Evolutionary conservation across 768 basidiomycete species (phyloP).

Genomic region (Plicaturopsis crispa): DNA sequence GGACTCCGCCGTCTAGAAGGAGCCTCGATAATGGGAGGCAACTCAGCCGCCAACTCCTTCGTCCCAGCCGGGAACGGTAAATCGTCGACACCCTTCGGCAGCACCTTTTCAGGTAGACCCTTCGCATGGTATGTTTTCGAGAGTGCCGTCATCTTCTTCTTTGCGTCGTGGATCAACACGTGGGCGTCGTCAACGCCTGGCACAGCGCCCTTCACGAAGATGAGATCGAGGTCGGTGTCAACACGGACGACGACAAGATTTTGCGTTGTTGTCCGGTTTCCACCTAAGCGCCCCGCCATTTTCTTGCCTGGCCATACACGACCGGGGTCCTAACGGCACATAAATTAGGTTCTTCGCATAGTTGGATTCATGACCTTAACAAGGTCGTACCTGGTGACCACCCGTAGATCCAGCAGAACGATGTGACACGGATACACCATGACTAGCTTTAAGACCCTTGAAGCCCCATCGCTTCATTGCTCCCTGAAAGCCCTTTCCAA

Average conservation of each 20-base stretch:
- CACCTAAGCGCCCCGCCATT: slow-evolving; percentile 95
- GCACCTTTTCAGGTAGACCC: slow-evolving; percentile 66
- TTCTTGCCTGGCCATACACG: slow-evolving; percentile 96
- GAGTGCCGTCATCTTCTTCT: slow-evolving; percentile 70
- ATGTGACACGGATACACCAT: slow-evolving; percentile 94
- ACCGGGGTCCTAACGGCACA: slow-evolving; percentile 72
- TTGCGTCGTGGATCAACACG: slow-evolving; percentile 80
- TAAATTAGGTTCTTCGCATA: too few species aligned
- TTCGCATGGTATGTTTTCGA: slow-evolving; percentile 60
- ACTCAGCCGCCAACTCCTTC: slow-evolving; percentile 55
- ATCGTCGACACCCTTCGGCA: slow-evolving; percentile 76
- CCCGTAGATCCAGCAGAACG: slow-evolving; percentile 91
- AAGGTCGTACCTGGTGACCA: slow-evolving; percentile 81
- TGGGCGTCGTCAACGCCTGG: slow-evolving; percentile 88
- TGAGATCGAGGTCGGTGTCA: slow-evolving; percentile 77
- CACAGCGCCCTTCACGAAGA: slow-evolving; percentile 88
- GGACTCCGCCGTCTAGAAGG: slow-evolving; percentile 70
- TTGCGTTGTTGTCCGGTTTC: slow-evolving; percentile 71
- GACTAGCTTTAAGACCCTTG: slow-evolving; percentile 84
- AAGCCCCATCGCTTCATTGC: slow-evolving; percentile 97
- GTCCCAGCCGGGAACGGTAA: slow-evolving; percentile 94
- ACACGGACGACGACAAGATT: slow-evolving; percentile 87
- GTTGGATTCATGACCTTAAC: too few species aligned
- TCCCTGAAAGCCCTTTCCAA: slow-evolving; percentile 96
- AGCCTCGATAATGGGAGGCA: slow-evolving; percentile 62